Base-by-base conservation (phyloP, 176 grass and related monocot genomes). In the Avena eriantha region DNA sequence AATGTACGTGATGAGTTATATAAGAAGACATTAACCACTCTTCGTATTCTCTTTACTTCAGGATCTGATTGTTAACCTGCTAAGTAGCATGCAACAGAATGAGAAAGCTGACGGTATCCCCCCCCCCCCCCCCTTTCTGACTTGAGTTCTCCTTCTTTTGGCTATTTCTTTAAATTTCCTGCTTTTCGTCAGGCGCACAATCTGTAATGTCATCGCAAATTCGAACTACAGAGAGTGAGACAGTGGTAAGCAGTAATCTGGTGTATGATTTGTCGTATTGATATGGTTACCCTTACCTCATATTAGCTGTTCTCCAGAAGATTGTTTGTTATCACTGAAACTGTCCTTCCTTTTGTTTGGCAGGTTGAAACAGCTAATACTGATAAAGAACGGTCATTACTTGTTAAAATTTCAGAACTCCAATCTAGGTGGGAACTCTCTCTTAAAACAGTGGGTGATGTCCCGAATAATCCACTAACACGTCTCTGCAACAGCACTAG, bases 361-460 rank as follows among this genome's bases (percentile, higher is more conserved):
- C 90, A 99, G 97, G 87, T 73, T 88, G 89, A 91, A 80, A 56
- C 88, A 88, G 67, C 90, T 87, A 82, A 83, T 33, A 89, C 86
- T 75, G 97, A 99, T 78, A 94, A 91, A 91, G 97, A 99, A 75
- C 85, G 89, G 34, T 67, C 87, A 84, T 88, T 99, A 63, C 97
- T 99, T 87, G 56, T 91, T 87, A 96, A 93, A 80, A 96, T 96
- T 86, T 96, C 90, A 73, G 94, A 99, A 86, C 88, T 96, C 72
- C 94, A 99, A 90, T 84, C 94, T 79, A 96, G 90, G 97, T 99
- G 96, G 16, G 80, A 66, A 61, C 34, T 55, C 82, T 78, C 10
- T 4, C 50, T 24, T 36, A 41, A 41, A 41, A 41, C 7, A 41
- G 8, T 18, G 39, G 69, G 13, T 81, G 21, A 64, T 88, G 34